Percentiles rank a stretch among this genome's conserved stretches.
phyloP scores from a whole-genome alignment of 331 rosid species.

The Acacia pycnantha region DNA sequence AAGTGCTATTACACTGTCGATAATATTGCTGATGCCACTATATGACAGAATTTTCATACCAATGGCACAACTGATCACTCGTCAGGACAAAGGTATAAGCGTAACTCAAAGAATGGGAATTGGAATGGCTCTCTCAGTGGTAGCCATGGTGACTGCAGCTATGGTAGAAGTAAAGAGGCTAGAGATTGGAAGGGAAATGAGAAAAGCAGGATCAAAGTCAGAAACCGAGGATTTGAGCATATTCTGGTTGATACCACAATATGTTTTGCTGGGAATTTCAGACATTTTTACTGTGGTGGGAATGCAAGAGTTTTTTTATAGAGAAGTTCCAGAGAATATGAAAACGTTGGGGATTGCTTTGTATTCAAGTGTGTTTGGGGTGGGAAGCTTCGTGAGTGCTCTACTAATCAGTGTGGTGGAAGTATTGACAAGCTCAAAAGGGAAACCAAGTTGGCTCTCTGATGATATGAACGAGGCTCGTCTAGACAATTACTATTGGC shows the following conservation, averaged over 20 bases:
- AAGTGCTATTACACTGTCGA: conserved; percentile 73
- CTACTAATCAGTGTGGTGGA: conserved; percentile 66
- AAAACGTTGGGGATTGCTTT: conserved; percentile 84
- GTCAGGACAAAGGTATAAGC: conserved; percentile 61
- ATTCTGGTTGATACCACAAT: conserved; percentile 89
- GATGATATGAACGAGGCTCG: conserved; percentile 83
- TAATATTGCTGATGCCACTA: conserved; percentile 81
- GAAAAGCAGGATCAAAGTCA: conserved; percentile 22
- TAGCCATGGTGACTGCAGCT: conserved; percentile 83
- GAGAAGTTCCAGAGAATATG: conserved; percentile 78
- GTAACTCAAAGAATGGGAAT: conserved; percentile 92
- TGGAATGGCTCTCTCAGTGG: conserved; percentile 78
- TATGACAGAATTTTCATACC: conserved; percentile 81
- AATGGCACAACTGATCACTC: conserved; percentile 45
- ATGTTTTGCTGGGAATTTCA: conserved; percentile 75
- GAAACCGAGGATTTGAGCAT: conserved; percentile 65
- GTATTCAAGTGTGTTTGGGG: conserved; percentile 84
- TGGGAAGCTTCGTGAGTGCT: conserved; percentile 94
- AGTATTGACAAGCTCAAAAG: conserved; percentile 44
- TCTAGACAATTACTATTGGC: conserved; percentile 81
- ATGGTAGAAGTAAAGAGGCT: conserved; percentile 74
- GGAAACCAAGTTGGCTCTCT: conserved; percentile 76
- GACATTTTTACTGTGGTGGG: conserved; percentile 95
- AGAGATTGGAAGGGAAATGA: conserved; percentile 42
- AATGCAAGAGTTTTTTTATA: conserved; percentile 94